Evolutionary conservation across 1,284 basidiomycete genomes (phyloP), one percentile per base, ranked within the genome.

Genomic region (Pascua guehoae): DNA sequence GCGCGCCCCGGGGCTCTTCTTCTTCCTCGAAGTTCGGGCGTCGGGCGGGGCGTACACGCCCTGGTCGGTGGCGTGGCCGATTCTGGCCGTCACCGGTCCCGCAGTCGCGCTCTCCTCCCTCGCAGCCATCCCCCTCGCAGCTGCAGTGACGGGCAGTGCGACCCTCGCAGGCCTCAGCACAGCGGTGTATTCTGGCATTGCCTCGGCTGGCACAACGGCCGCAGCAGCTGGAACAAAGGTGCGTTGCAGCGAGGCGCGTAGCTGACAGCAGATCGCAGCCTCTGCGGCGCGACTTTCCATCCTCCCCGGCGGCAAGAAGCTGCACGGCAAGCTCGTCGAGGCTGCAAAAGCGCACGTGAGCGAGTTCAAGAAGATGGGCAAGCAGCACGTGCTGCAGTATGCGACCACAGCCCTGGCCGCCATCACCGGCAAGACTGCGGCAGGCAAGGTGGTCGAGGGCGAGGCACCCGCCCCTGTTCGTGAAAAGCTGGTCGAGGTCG

Each of bases 241-340:
- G n/a, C 10, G 47, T 3, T 32, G 24, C 24, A 32, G 24, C 4
- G 24, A 32, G 24, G 24, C 24, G 24, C 24, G 4, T 32, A 17
- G 49, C 42, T 45, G 37, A 40, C 16, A 36, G 11, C 37, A 52
- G 51, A 52, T 52, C 32, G 51, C 51, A 17, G 24, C 43, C 5
- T 24, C 51, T 14, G 51, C 51, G 4, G 51, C 51, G 12, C 36
- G 51, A 1, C n/a, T 52, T 12, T 36, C 51, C 2, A 11, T 52
- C 2, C 43, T 52, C 15, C 51, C 51, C 5, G 51, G 51, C 36
- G 51, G 51, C 16, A 52, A 45, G 51, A 52, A 52, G 36, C 43
- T 52, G 51, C 51, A 52, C 37, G 38, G 51, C 43, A 52, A 52
- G 17, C 51, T 52, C 11, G 51, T 52, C 43, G 42, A 44, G 11